A percentile compares a stretch with the other conserved stretches of the same genome.
Conservation (phyloP, 192 early-diverging fungal species). For the Entomortierella beljakovae region DNA sequence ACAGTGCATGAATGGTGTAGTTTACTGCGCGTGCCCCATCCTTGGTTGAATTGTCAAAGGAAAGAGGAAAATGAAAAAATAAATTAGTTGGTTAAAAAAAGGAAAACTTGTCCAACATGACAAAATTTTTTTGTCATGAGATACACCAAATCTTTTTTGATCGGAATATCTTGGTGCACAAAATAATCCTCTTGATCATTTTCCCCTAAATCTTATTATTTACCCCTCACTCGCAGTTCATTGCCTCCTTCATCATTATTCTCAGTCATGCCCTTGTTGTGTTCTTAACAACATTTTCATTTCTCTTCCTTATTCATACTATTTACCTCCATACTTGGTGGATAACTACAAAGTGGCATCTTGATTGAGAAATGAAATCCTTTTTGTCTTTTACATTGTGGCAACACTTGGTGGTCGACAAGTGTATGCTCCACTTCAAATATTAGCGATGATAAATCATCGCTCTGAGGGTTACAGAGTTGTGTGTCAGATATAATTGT, state of each 20-base stretch:
- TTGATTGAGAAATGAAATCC: conserved; percentile 34
- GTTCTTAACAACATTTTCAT: background rate
- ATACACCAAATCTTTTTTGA: no score
- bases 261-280: background rate
- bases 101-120: conserved; percentile 13
- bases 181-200: no score
- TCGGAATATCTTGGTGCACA: background rate
- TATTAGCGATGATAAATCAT: background rate
- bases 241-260: no score
- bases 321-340: conserved; percentile 40
- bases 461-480: no score
- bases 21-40: conserved; percentile 11
- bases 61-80: no score
- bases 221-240: no score
- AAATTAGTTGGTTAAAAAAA: background rate
- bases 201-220: no score
- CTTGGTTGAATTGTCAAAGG: no score
- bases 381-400: conserved; percentile 13
- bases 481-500: background rate
- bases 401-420: conserved; percentile 14
- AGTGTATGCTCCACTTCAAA: conserved; percentile 42
- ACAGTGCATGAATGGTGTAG: conserved; percentile 20
- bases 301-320: background rate
- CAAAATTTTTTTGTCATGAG: background rate
- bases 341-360: conserved; percentile 36